phyloP scores from a whole-genome alignment of 805 yeast genomes.

The Grigorovia transvaalensis region DNA sequence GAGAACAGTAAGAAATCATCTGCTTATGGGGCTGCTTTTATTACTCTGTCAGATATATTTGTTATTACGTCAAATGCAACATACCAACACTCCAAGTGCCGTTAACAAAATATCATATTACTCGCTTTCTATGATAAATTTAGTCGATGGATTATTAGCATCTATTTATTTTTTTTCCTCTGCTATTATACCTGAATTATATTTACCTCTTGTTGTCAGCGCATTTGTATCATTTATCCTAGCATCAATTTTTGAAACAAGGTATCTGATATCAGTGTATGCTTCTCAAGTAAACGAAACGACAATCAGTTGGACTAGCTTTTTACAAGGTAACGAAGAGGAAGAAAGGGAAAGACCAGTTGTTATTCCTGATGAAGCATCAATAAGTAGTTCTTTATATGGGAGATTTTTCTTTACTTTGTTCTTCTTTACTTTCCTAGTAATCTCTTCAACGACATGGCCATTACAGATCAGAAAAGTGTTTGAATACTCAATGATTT shows the following conservation, averaged over 20 bases:
- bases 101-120: constrained; percentile 63
- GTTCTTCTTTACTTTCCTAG: constrained; percentile 45
- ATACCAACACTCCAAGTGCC: constrained; percentile 69
- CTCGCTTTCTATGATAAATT: constrained; percentile 51
- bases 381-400: constrained; percentile 47
- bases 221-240: constrained; percentile 60
- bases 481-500: constrained; percentile 47
- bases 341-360: constrained; percentile 16
- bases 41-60: constrained; percentile 45
- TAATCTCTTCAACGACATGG: constrained; percentile 54
- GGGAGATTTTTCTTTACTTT: constrained; percentile 45
- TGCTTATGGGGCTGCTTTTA: constrained; percentile 36
- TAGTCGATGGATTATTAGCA: constrained; percentile 61
- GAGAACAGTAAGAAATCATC: constrained; percentile 30
- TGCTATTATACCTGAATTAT: constrained; percentile 43
- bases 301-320: constrained; percentile 53
- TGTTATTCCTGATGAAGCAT: constrained; percentile 40
- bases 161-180: constrained; percentile 52
- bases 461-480: constrained; percentile 41
- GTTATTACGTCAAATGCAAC: constrained; percentile 58
- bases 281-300: constrained; percentile 66
- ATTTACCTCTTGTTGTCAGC: constrained; percentile 57
- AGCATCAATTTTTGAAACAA: constrained; percentile 64
- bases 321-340: constrained; percentile 34
- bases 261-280: constrained; percentile 58